Percentiles rank a stretch among this genome's conserved stretches.
phyloP scores from a whole-genome alignment of 2,329 filamentous ascomycete species.

The Sporothrix brasiliensis region DNA sequence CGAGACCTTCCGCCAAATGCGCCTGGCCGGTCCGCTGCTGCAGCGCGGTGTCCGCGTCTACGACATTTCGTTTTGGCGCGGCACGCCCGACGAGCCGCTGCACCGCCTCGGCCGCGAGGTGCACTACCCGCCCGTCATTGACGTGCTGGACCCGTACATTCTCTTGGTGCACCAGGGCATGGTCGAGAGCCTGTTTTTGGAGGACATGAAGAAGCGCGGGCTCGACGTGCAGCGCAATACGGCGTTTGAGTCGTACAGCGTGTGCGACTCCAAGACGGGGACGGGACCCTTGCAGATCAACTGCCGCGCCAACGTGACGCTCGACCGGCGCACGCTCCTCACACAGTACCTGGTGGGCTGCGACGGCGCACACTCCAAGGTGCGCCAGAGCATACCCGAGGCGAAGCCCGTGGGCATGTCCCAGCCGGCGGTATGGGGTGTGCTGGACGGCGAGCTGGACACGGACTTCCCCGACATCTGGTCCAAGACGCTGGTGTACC shows the following conservation, averaged over 20 bases:
- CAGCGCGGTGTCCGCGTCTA: constrained; percentile 70
- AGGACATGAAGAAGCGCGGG: constrained; percentile 67
- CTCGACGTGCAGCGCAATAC: constrained; percentile 65
- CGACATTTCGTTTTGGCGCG: constrained; percentile 74
- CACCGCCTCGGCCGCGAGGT: constrained; percentile 49
- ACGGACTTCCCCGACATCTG: constrained; percentile 76
- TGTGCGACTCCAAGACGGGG: constrained; percentile 50
- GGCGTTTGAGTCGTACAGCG: constrained; percentile 62
- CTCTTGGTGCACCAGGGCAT: constrained; percentile 72
- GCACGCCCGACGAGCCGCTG: constrained; percentile 58
- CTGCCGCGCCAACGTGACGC: constrained; percentile 55
- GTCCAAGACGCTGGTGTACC: constrained; percentile 72
- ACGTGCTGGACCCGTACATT: constrained; percentile 59
- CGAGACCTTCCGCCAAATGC: constrained; percentile 73
- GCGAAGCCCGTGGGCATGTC: constrained; percentile 37
- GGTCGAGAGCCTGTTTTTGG: constrained; percentile 70
- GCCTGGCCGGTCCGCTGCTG: constrained; percentile 69
- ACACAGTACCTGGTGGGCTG: constrained; percentile 71
- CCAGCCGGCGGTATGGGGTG: constrained; percentile 62
- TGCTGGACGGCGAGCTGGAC: constrained; percentile 69
- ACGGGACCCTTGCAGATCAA: constrained; percentile 54
- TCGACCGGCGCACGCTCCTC: constrained; percentile 51
- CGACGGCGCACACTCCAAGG: constrained; percentile 72
- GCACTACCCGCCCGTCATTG: constrained; percentile 63
- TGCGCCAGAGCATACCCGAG: constrained; percentile 63